phyloP scores from a whole-genome alignment of 345 rosid genomes.

The Acer campestre region DNA sequence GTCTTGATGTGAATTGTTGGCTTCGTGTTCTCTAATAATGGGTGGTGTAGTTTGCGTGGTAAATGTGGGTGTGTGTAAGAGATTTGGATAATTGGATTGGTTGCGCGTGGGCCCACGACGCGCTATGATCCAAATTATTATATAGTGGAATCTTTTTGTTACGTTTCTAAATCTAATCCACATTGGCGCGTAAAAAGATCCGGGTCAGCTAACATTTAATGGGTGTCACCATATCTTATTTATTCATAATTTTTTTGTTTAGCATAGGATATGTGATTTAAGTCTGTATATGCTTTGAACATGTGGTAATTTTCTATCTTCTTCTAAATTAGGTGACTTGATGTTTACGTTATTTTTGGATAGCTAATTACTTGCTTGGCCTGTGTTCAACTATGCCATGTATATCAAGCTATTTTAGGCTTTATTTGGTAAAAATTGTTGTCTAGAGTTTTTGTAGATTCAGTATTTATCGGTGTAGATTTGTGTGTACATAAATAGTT shows the following conservation, averaged over 20 bases:
- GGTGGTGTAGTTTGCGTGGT: not conserved
- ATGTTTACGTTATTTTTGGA: not conserved
- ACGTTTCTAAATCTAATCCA: slow-evolving; percentile 12
- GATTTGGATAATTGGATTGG: not conserved
- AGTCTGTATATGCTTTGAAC: not conserved
- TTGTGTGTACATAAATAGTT: not conserved
- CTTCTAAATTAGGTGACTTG: not conserved
- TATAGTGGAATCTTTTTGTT: not conserved
- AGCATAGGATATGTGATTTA: not conserved
- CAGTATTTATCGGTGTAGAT: no score
- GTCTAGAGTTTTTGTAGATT: not conserved
- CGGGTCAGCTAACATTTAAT: not conserved
- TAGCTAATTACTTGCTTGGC: not conserved
- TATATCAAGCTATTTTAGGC: not conserved
- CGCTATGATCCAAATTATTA: slow-evolving; percentile 6
- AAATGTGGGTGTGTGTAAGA: not conserved
- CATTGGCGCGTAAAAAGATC: slow-evolving; percentile 19
- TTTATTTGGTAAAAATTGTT: not conserved
- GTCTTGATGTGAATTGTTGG: not conserved
- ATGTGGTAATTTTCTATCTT: not conserved
- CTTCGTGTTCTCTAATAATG: not conserved
- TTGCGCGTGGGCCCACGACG: slow-evolving; percentile 21
- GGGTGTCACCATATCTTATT: not conserved
- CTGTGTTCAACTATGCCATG: not conserved
- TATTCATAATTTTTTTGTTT: not conserved